Base-by-base conservation (phyloP, 352 stramenopile species). In the Halophytophthora polymorphica region DNA sequence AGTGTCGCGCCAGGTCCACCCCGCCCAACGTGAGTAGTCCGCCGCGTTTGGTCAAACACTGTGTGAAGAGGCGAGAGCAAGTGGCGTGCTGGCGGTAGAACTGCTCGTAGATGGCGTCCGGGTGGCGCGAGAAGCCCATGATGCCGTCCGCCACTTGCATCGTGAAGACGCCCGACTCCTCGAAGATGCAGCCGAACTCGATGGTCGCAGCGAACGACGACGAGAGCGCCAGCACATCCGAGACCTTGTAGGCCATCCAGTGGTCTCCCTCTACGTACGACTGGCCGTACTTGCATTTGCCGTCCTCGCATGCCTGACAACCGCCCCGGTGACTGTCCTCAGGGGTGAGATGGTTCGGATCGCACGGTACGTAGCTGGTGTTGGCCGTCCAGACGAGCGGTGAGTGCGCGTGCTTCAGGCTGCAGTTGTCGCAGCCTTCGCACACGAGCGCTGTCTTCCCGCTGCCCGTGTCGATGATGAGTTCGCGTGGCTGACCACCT, bases 401-500 rank as follows among this genome's bases (percentile, higher is more conserved):
- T 14, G 69, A 50, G 71, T 98, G 90, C 14, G 69, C 77, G 53
- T 98, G 92, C 39, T 84, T 70, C 2, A 57, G 50, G 13, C 96
- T 95, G 64, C 96, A 99, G 44, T 78, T 53, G 11, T 60, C 48
- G 63, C 96, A 98, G 6, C 85, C 90, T 15, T 63, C 69, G 60
- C 95, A 98, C 3, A 97, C 87, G 65, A 99, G 98, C 14, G 95
- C 95, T 1, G 95, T 99, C 71, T 96, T 96, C 49, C 93, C 86
- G 17, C 77, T 96, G 17, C 96, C 96, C 6, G 96, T 99, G 63
- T 99, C 96, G 39, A 99, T 85, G 61, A 99, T 98, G 2, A 99
- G 71, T 46, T 89, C 73, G 3, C 76, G 77, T 21, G 57, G 28
- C 38, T 93, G 83, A 11, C 71, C 78, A 2, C 77, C 80, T 29